phyloP scores from a whole-genome alignment of 129 eudicot genomes.

The Sambucus nigra region DNA sequence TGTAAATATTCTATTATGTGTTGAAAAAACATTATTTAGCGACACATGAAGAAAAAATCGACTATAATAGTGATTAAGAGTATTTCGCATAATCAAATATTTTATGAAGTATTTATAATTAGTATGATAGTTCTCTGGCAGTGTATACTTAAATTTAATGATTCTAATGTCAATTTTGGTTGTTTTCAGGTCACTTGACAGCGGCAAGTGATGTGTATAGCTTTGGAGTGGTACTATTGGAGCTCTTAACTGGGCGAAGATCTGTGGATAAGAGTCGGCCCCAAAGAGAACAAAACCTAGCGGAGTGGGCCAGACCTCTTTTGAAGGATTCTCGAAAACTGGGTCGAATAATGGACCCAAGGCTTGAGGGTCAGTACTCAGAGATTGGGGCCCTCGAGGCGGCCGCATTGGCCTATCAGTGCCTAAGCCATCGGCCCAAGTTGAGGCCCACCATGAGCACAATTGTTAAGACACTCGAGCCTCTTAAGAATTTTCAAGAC shows the following conservation, averaged over 20 bases:
- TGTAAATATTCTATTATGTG: too few species aligned
- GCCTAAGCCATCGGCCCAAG: slow-evolving; percentile 71
- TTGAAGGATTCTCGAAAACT: slow-evolving; percentile 46
- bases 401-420: slow-evolving; percentile 67
- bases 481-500: slow-evolving; percentile 37
- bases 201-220: slow-evolving; percentile 94
- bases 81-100: too few species aligned
- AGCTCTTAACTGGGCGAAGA: slow-evolving; percentile 67
- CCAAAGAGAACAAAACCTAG: slow-evolving; percentile 57
- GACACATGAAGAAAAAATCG: too few species aligned
- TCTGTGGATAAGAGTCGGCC: slow-evolving; percentile 79
- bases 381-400: slow-evolving; percentile 67
- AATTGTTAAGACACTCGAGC: slow-evolving; percentile 49
- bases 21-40: too few species aligned
- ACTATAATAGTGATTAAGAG: too few species aligned
- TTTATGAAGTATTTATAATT: too few species aligned
- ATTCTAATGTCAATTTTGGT: background rate
- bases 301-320: slow-evolving; percentile 72
- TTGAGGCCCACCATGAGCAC: slow-evolving; percentile 51
- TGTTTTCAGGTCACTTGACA: slow-evolving; percentile 63
- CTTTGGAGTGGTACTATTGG: slow-evolving; percentile 74
- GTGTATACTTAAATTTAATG: too few species aligned
- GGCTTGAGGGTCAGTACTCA: slow-evolving; percentile 69
- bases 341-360: slow-evolving; percentile 65
- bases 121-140: too few species aligned